Base-by-base conservation (phyloP, 23 red algal species). In the Gracilariopsis chorda region DNA sequence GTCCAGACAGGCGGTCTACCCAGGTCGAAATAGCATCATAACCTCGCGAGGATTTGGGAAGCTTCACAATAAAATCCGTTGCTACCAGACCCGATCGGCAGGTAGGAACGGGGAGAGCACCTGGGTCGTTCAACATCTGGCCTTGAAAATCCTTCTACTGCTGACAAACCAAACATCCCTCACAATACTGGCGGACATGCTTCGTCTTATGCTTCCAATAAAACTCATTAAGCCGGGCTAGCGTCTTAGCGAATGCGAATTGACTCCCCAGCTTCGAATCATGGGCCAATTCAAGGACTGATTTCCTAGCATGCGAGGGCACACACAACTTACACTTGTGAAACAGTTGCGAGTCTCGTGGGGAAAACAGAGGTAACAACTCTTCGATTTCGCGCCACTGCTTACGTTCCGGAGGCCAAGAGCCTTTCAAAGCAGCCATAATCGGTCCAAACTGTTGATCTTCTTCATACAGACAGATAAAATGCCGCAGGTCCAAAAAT, bases 391-490 rank as follows among this genome's bases (percentile, higher is more conserved):
- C n/a, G n/a, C n/a, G n/a, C n/a, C n/a, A n/a, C n/a, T n/a, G n/a
- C n/a, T n/a, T n/a, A n/a, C n/a, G n/a, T n/a, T n/a, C n/a, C n/a
- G n/a, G n/a, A n/a, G n/a, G n/a, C n/a, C n/a, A n/a, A n/a, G n/a
- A 16, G 14, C n/a, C 49, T 55, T 55, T 55, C 16, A 16, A 55
- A n/a, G 16, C n/a, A 55, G n/a, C n/a, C n/a, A n/a, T n/a, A n/a
- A 86, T 68, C 14, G 81, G 81, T 0, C 81, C 48, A 46, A 60
- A 72, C 11, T 45, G 14, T 19, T 63, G 24, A 42, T 86, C 81
- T 24, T 30, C 40, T 12, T 68, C 39, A 9, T 82, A 55, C 24
- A 19, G 7, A 4, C 42, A 27, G 35, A 20, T 35, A 37, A 7
- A 20, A 2, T 37, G 1, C 0, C 0, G 0, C 2, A 4, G 21